A percentile compares a stretch with the other conserved stretches of the same genome.
These are phyloP conservation scores for Acer yangbiense DNA, from an alignment of 345 rosid genomes.

Conservation along the genomic window DNA sequence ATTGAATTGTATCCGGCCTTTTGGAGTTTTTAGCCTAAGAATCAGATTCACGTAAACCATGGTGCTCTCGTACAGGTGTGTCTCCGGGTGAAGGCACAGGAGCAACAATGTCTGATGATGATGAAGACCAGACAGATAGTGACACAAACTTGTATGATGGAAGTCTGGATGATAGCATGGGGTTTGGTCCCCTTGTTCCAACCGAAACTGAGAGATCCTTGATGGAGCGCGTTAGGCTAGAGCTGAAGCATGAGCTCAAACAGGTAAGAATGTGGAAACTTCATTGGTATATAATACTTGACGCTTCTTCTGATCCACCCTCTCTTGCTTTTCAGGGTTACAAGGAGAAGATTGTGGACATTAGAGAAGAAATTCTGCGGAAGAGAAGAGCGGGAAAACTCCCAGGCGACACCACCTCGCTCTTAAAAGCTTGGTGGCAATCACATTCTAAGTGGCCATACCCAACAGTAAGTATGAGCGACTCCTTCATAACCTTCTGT, in stretches of 20 bases:
- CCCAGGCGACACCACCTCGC: constrained; percentile 84
- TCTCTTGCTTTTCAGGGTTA: constrained; percentile 47
- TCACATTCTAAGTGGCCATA: constrained; percentile 95
- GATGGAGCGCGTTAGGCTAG: constrained; percentile 87
- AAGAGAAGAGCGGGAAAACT: constrained; percentile 90
- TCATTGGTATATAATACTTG: neutral
- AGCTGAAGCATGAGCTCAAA: constrained; percentile 87
- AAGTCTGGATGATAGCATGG: constrained; percentile 66
- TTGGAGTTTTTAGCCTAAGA: neutral
- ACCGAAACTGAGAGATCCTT: constrained; percentile 83
- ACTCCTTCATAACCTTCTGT: neutral
- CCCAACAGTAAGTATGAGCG: constrained; percentile 61
- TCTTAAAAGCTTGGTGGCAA: constrained; percentile 87
- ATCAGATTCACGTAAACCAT: neutral
- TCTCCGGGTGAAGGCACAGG: constrained; percentile 83
- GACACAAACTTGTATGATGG: constrained; percentile 57
- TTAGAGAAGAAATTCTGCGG: constrained; percentile 85
- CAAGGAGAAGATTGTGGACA: constrained; percentile 87
- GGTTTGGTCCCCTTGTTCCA: constrained; percentile 82
- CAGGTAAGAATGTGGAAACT: constrained; percentile 47
- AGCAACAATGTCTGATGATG: constrained; percentile 91
- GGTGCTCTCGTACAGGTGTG: constrained; percentile 48
- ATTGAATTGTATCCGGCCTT: neutral
- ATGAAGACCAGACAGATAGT: constrained; percentile 73
- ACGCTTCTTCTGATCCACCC: constrained; percentile 19